Evolutionary conservation across 108 stramenopile genomes (phyloP).

Genomic region (Stephanodiscus triporus): DNA sequence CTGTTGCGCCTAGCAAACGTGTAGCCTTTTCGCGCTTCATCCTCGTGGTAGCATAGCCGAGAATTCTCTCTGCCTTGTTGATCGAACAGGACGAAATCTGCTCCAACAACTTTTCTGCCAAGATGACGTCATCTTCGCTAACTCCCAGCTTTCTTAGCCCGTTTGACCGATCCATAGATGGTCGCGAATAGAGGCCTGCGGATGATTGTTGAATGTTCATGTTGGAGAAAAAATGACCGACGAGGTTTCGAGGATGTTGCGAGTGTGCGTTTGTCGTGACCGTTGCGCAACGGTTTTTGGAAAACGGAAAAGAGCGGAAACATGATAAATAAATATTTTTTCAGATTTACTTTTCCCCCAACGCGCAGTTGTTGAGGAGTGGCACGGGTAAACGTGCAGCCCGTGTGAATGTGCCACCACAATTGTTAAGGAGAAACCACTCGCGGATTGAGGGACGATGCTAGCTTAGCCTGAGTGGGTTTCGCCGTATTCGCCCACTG

Average conservation of each 20-base stretch:
- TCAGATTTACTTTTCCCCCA: too few species aligned
- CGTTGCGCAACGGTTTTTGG: background rate
- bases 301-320: too few species aligned
- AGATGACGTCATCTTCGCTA: slow-evolving; percentile 39
- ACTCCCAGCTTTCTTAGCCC: slow-evolving; percentile 48
- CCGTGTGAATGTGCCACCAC: too few species aligned
- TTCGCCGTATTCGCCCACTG: too few species aligned
- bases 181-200: background rate
- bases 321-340: too few species aligned
- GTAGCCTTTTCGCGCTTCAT: slow-evolving; percentile 36
- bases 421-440: too few species aligned
- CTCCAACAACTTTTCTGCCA: slow-evolving; percentile 35
- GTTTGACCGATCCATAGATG: slow-evolving; percentile 18
- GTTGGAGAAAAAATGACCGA: background rate
- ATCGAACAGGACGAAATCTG: slow-evolving; percentile 32
- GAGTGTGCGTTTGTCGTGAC: background rate
- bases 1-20: slow-evolving; percentile 37
- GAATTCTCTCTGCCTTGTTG: slow-evolving; percentile 33
- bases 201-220: slow-evolving; percentile 8
- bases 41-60: slow-evolving; percentile 31
- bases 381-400: too few species aligned
- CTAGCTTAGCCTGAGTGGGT: too few species aligned
- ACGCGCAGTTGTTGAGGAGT: too few species aligned
- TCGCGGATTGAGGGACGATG: too few species aligned
- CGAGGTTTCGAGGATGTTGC: background rate